phyloP scores from a whole-genome alignment of 805 yeast genomes.

The Grigorovia jiainica region DNA sequence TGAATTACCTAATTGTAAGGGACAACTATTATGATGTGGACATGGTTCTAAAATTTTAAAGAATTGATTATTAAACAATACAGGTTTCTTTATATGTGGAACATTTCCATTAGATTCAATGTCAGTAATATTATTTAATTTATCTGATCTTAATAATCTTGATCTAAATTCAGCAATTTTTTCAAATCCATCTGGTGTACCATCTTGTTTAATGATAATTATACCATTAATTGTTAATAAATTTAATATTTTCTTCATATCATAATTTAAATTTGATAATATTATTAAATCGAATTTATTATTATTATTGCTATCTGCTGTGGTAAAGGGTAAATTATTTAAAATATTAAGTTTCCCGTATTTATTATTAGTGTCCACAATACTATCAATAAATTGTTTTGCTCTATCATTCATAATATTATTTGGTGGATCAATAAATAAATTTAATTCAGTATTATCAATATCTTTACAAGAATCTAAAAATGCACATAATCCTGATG shows the following conservation, averaged over 20 bases:
- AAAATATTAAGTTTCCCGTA: neutral
- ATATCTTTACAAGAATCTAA: neutral
- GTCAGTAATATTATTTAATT: constrained; percentile 43
- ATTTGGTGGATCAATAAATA: neutral
- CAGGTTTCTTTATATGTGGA: constrained; percentile 38
- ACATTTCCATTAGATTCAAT: neutral
- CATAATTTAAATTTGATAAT: constrained; percentile 30
- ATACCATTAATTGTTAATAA: constrained; percentile 72
- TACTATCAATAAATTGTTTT: neutral
- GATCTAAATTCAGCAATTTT: constrained; percentile 85
- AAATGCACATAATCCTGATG: constrained; percentile 75
- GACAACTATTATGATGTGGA: constrained; percentile 78
- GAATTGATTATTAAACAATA: constrained; percentile 39
- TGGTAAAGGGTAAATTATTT: neutral
- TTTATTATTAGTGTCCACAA: constrained; percentile 40
- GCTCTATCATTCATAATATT: neutral
- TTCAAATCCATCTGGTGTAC: constrained; percentile 85
- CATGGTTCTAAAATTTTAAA: constrained; percentile 74
- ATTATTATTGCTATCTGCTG: too few relatives aligned
- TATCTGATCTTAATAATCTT: constrained; percentile 63
- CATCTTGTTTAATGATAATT: constrained; percentile 74
- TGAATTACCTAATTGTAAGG: constrained; percentile 72
- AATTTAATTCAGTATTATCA: neutral
- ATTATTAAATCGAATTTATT: constrained; percentile 72
- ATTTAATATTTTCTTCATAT: constrained; percentile 45